A percentile compares a stretch with the other conserved stretches of the same genome.
Evolutionary conservation across 2,329 filamentous ascomycete genomes (phyloP).

Genomic region (Apiospora hydei): DNA sequence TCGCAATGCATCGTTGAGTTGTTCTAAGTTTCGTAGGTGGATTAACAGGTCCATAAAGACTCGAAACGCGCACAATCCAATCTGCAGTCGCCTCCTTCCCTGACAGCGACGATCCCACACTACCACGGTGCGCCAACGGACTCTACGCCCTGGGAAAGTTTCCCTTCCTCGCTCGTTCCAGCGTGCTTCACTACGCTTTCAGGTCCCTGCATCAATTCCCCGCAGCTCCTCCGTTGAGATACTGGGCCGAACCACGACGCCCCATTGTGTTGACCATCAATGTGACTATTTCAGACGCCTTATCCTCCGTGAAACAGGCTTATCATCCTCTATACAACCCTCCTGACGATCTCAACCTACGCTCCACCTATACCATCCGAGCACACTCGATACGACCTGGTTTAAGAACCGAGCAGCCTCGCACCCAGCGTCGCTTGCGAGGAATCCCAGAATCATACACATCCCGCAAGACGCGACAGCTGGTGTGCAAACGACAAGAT

Average conservation of each 20-base stretch:
- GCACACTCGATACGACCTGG: neutral
- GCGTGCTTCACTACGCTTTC: neutral
- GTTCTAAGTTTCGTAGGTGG: neutral
- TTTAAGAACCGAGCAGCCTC: neutral
- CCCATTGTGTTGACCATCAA: neutral
- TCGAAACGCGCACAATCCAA: neutral
- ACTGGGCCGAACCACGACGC: neutral
- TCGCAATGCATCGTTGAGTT: neutral
- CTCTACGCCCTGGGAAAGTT: neutral
- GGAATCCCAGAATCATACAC: neutral
- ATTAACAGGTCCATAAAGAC: neutral
- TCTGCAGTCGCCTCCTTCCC: neutral
- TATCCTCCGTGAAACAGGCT: slow-evolving; percentile 12
- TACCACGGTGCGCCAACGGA: slow-evolving; percentile 3
- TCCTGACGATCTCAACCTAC: slow-evolving; percentile 3
- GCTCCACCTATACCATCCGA: slow-evolving; percentile 2
- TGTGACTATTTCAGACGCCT: neutral
- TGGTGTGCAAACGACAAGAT: slow-evolving; percentile 53
- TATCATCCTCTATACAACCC: neutral
- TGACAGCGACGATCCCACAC: slow-evolving; percentile 7
- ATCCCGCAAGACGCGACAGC: neutral
- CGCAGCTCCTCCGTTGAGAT: neutral
- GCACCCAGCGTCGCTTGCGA: slow-evolving; percentile 8
- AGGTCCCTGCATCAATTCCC: slow-evolving; percentile 1
- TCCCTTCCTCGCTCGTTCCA: neutral